Evolutionary conservation across 805 yeast genomes (phyloP).

Genomic region (Starmerella asiatica): DNA sequence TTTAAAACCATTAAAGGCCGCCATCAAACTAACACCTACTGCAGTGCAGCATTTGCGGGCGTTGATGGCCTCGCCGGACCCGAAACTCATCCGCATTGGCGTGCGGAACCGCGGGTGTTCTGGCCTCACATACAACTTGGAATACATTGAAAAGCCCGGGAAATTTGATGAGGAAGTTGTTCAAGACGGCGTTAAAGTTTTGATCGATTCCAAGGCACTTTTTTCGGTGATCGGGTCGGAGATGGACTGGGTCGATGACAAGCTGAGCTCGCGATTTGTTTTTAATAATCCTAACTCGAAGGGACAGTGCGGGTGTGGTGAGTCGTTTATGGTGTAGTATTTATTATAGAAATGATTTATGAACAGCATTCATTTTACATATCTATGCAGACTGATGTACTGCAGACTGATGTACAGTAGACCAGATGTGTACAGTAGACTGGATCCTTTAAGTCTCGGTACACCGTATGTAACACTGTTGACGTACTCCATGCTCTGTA

Average conservation of each 20-base stretch:
- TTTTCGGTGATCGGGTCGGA: slow-evolving; percentile 92
- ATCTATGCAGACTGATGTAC: too few species aligned
- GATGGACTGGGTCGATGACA: slow-evolving; percentile 98
- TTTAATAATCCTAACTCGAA: slow-evolving; percentile 93
- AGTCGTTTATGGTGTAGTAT: slow-evolving; percentile 78
- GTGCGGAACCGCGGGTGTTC: slow-evolving; percentile 97
- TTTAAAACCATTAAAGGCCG: slow-evolving; percentile 77
- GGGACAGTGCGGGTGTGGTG: slow-evolving; percentile 98
- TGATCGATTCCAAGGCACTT: slow-evolving; percentile 90
- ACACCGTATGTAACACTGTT: neutral
- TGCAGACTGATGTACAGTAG: neutral
- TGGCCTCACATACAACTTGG: slow-evolving; percentile 81
- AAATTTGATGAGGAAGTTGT: slow-evolving; percentile 85
- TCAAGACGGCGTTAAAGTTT: slow-evolving; percentile 85
- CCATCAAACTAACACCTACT: slow-evolving; percentile 61
- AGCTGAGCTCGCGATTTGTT: slow-evolving; percentile 73
- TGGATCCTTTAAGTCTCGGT: neutral
- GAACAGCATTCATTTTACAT: slow-evolving; percentile 1
- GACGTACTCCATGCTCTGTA: too few species aligned
- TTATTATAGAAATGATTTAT: neutral
- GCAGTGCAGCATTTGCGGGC: slow-evolving; percentile 62
- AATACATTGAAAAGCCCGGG: slow-evolving; percentile 81
- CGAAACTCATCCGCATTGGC: slow-evolving; percentile 79
- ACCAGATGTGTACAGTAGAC: neutral
- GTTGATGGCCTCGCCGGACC: slow-evolving; percentile 66